These are phyloP conservation scores for Claviceps digitariae DNA, from an alignment of 2,329 filamentous ascomycete species.

Conservation along the genomic window DNA sequence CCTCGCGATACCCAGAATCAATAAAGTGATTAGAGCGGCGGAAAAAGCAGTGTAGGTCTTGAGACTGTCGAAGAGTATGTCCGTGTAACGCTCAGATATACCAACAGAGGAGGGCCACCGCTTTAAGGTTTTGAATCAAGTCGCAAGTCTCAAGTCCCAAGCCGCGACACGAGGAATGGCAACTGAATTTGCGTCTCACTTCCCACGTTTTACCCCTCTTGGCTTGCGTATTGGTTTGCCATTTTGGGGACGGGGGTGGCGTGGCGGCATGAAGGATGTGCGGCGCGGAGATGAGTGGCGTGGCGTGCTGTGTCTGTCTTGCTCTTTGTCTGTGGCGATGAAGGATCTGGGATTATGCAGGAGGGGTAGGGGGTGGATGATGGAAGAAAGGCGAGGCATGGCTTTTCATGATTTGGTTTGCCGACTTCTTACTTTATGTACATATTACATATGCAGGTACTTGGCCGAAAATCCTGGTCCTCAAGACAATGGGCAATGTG, in stretches of 20 bases:
- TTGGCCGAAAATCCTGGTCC: background rate
- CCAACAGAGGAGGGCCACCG: background rate
- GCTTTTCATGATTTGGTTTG: no score
- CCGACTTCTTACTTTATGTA: no score
- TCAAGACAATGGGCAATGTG: background rate
- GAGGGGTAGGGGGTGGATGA: background rate
- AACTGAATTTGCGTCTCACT: background rate
- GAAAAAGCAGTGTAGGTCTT: background rate
- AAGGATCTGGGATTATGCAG: background rate
- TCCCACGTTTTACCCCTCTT: background rate
- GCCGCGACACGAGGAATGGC: background rate
- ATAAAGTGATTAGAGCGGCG: background rate
- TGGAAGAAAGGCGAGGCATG: background rate
- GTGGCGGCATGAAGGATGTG: background rate
- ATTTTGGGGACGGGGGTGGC: background rate
- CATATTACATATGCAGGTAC: background rate
- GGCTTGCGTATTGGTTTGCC: background rate
- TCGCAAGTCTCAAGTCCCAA: background rate
- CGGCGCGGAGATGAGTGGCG: background rate
- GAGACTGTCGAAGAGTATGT: background rate
- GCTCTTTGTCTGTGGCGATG: background rate
- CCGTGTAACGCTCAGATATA: no score
- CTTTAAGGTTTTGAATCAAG: background rate
- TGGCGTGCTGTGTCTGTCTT: background rate
- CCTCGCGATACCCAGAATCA: no score